These are phyloP conservation scores for Digitaria exilis DNA, from an alignment of 202 grass and related monocot species.

Conservation along the genomic window DNA sequence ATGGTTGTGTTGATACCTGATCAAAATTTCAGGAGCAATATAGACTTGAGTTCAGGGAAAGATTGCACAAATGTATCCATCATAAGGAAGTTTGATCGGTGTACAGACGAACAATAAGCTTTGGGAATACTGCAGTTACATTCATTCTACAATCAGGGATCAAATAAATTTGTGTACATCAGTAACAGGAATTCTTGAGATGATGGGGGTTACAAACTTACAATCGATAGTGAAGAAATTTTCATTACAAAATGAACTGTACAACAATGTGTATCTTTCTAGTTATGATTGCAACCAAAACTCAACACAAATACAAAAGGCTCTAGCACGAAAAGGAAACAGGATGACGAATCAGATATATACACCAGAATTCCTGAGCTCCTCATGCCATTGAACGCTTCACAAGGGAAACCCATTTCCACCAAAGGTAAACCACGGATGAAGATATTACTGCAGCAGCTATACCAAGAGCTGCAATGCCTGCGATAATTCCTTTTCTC, in stretches of 20 bases:
- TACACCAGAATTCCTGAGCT: not conserved
- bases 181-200: not conserved
- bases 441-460: constrained; percentile 45
- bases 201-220: constrained; percentile 7
- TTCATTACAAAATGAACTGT: constrained; percentile 24
- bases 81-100: not conserved
- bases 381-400: constrained; percentile 29
- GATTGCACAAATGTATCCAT: too few relatives aligned
- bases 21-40: too few relatives aligned
- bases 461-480: constrained; percentile 53
- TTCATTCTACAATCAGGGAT: not conserved
- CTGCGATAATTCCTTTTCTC: constrained; percentile 43
- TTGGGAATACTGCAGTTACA: not conserved
- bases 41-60: too few relatives aligned
- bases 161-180: not conserved
- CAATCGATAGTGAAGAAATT: not conserved
- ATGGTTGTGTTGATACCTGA: too few relatives aligned
- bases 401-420: constrained; percentile 55
- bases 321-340: not conserved
- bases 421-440: constrained; percentile 63
- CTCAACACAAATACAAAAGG: not conserved
- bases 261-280: constrained; percentile 1
- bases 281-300: constrained; percentile 5
- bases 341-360: not conserved
- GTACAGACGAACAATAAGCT: not conserved